These are phyloP conservation scores for Arctostaphylos glauca DNA, from an alignment of 148 eudicot genomes.

Conservation along the genomic window DNA sequence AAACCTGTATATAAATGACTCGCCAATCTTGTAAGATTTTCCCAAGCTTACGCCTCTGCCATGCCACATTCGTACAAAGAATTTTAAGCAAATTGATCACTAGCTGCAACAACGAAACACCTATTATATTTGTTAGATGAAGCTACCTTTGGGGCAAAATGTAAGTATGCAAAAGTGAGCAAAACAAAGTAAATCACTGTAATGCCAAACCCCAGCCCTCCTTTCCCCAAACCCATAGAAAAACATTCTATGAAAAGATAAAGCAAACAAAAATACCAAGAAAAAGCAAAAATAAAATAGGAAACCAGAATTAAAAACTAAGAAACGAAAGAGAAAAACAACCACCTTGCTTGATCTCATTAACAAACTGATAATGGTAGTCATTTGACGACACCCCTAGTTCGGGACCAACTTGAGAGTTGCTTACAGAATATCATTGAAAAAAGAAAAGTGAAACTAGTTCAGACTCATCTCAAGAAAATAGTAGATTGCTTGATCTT, in stretches of 20 bases:
- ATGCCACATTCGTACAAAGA: constrained; percentile 85
- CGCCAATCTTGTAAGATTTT: constrained; percentile 97
- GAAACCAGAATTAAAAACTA: background rate
- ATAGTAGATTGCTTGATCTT: constrained; percentile 14
- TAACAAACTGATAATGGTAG: background rate
- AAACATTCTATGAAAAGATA: background rate
- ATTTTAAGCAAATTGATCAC: constrained; percentile 71
- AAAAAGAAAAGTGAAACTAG: background rate
- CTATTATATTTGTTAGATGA: constrained; percentile 14
- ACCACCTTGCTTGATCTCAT: background rate
- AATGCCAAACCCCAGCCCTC: background rate
- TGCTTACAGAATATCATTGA: background rate
- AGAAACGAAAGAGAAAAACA: background rate
- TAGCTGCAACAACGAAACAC: constrained; percentile 54
- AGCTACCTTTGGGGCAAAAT: constrained; percentile 7
- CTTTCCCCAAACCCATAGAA: background rate
- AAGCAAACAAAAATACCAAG: constrained; percentile 15
- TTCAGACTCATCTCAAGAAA: constrained; percentile 6
- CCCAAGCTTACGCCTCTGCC: constrained; percentile 99
- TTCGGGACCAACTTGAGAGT: constrained; percentile 6
- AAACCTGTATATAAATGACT: constrained; percentile 78
- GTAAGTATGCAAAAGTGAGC: background rate
- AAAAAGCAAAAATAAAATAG: background rate
- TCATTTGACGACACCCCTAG: constrained; percentile 1
- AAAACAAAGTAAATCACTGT: background rate